Conservation (phyloP, 75 land plant species). For the Cunninghamia lanceolata region DNA sequence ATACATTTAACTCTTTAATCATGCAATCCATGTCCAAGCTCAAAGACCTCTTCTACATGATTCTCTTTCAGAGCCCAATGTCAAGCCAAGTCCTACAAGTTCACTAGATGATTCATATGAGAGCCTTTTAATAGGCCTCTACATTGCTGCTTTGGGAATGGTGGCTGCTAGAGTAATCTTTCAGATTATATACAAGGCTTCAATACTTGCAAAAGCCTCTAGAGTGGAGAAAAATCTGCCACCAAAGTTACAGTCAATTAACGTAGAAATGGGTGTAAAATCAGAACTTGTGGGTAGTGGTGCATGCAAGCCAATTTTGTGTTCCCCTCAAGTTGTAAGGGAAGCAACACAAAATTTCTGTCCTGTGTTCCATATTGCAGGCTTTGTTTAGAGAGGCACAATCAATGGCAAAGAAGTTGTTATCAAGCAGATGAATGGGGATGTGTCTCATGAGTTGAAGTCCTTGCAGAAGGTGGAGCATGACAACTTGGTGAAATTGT, state of each 20-base stretch:
- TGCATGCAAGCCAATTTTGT: too few species aligned
- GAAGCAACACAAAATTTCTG: too few species aligned
- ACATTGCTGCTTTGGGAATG: background rate
- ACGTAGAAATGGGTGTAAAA: constrained; percentile 7
- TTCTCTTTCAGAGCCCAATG: background rate
- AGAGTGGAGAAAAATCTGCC: background rate
- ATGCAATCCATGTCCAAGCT: background rate
- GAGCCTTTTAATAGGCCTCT: background rate
- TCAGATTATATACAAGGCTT: background rate
- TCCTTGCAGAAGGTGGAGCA: constrained; percentile 22
- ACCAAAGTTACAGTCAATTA: background rate
- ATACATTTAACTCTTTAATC: too few species aligned
- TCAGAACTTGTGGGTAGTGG: too few species aligned
- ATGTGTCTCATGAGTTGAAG: constrained; percentile 34
- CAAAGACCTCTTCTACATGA: background rate
- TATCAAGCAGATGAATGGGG: too few species aligned
- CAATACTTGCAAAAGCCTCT: background rate
- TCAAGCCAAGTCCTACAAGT: too few species aligned
- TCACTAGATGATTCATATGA: background rate
- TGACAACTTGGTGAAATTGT: too few species aligned
- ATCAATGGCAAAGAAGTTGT: constrained; percentile 25
- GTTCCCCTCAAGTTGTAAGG: too few species aligned
- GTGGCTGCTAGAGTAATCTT: background rate
- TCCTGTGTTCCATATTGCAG: constrained; percentile 18
- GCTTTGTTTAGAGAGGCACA: constrained; percentile 34